phyloP scores from a whole-genome alignment of 495 filamentous ascomycete species.

The Penicillium flavigenum region DNA sequence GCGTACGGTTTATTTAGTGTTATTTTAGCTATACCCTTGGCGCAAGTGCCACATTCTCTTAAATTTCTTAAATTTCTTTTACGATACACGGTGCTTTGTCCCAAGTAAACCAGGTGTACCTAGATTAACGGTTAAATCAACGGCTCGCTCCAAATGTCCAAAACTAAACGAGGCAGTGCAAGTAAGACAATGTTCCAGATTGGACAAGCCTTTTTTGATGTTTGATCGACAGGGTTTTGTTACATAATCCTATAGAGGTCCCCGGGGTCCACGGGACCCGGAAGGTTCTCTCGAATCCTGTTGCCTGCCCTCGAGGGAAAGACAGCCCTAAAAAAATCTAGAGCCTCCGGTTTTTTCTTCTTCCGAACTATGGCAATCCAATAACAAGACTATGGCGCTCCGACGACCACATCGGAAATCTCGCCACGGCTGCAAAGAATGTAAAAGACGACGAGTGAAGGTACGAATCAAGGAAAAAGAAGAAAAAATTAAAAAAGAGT shows the following conservation, averaged over 20 bases:
- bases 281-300: constrained; percentile 17
- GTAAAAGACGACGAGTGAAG: constrained; percentile 43
- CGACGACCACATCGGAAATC: constrained; percentile 39
- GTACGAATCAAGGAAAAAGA: constrained; percentile 18
- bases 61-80: background rate
- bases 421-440: constrained; percentile 36
- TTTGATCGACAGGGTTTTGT: constrained; percentile 34
- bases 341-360: constrained; percentile 1
- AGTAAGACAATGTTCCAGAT: constrained; percentile 24
- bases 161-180: constrained; percentile 20
- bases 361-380: background rate
- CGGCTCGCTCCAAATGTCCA: background rate
- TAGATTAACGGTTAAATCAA: background rate
- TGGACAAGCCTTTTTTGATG: constrained; percentile 26
- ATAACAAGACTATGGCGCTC: constrained; percentile 32
- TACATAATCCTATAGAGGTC: constrained; percentile 16
- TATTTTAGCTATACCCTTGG: background rate
- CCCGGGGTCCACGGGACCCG: background rate
- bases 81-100: background rate
- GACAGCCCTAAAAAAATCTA: background rate
- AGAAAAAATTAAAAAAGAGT: background rate
- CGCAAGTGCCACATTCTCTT: background rate
- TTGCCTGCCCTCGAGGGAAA: constrained; percentile 17
- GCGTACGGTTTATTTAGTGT: background rate
- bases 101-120: background rate